phyloP scores from a whole-genome alignment of 2,329 filamentous ascomycete species.

The Penicillium sp. region DNA sequence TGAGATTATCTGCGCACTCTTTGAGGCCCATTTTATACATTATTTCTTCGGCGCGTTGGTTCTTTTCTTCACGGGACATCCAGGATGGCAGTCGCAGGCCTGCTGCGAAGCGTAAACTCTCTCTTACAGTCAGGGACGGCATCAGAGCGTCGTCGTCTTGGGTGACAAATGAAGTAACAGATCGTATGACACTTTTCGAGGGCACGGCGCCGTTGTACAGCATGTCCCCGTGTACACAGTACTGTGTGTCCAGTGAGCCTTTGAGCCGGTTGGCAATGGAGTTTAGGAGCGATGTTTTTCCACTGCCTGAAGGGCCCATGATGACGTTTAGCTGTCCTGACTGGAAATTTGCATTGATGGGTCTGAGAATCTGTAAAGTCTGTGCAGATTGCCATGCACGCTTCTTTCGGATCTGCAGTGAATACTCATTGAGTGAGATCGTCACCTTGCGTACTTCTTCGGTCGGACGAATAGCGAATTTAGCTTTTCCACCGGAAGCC shows the following conservation, averaged over 20 bases:
- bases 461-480: constrained; percentile 58
- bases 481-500: constrained; percentile 69
- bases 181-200: constrained; percentile 68
- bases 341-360: constrained; percentile 66
- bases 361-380: constrained; percentile 60
- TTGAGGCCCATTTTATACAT: constrained; percentile 75
- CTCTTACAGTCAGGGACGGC: constrained; percentile 72
- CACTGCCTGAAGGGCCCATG: constrained; percentile 77
- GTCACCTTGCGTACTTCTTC: constrained; percentile 62
- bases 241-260: constrained; percentile 62
- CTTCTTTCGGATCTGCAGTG: constrained; percentile 65
- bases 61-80: constrained; percentile 69
- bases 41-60: constrained; percentile 68
- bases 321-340: constrained; percentile 72
- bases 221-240: constrained; percentile 63
- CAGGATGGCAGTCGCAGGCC: constrained; percentile 69
- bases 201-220: constrained; percentile 70
- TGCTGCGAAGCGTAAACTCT: constrained; percentile 71
- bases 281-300: constrained; percentile 74
- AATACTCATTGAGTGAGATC: constrained; percentile 65
- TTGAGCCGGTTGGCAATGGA: constrained; percentile 69
- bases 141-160: constrained; percentile 77
- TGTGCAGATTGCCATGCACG: constrained; percentile 49
- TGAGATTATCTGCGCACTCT: constrained; percentile 73
- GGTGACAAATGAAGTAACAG: constrained; percentile 74